Conservation (phyloP, 2,329 filamentous ascomycete species). For the Penicillium nordicum region DNA sequence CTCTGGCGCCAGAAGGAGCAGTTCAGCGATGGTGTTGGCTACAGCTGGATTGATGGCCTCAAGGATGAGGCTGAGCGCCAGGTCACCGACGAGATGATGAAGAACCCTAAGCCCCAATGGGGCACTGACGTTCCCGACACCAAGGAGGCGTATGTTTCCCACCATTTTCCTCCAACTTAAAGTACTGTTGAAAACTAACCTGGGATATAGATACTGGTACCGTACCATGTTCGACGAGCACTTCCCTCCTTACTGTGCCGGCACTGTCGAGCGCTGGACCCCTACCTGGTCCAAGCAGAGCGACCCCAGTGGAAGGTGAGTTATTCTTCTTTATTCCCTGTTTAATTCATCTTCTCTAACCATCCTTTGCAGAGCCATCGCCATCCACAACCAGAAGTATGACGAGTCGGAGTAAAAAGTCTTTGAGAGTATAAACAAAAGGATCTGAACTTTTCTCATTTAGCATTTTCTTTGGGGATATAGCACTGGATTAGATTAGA, state of each 20-base stretch:
- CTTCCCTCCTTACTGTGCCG: conserved; percentile 87
- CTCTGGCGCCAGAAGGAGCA: conserved; percentile 99
- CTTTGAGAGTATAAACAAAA: conserved; percentile 14
- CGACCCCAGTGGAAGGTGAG: conserved; percentile 86
- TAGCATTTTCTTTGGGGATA: conserved; percentile 16
- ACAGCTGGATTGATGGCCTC: conserved; percentile 96
- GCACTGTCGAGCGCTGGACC: conserved; percentile 93
- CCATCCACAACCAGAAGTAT: conserved; percentile 73
- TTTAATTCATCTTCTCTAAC: conserved; percentile 8
- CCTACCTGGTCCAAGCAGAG: conserved; percentile 96
- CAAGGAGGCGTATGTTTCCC: conserved; percentile 77
- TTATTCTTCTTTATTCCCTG: neutral
- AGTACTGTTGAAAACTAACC: conserved; percentile 15
- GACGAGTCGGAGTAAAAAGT: conserved; percentile 44
- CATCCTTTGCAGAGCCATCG: conserved; percentile 60
- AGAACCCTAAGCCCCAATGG: conserved; percentile 97
- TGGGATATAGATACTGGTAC: conserved; percentile 76
- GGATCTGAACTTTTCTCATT: conserved; percentile 16
- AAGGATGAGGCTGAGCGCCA: conserved; percentile 90
- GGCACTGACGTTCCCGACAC: conserved; percentile 86
- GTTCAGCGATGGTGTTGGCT: conserved; percentile 97
- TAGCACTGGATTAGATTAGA: conserved; percentile 28
- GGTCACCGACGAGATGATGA: conserved; percentile 96
- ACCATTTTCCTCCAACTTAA: neutral
- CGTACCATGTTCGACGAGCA: conserved; percentile 98